Evolutionary conservation across 495 filamentous ascomycete species (phyloP).

Genomic region (Penicillium fimorum): DNA sequence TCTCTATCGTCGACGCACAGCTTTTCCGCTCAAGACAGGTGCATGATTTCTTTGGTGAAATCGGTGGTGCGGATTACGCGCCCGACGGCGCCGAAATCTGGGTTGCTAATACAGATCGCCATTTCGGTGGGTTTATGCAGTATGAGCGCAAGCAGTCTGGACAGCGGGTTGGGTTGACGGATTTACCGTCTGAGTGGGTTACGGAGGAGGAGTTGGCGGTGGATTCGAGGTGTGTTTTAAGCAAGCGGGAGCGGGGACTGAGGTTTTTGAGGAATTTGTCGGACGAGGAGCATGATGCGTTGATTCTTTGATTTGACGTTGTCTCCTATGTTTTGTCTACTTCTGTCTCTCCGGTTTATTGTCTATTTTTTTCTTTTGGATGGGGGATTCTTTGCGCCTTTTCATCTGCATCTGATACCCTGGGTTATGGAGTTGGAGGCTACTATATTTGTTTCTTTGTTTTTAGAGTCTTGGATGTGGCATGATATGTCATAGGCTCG

Average conservation of each 20-base stretch:
- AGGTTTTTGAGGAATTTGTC: constrained; percentile 35
- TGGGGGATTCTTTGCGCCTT: constrained; percentile 11
- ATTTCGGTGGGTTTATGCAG: constrained; percentile 77
- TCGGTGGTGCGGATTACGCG: constrained; percentile 72
- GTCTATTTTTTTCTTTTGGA: constrained; percentile 1
- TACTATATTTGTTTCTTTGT: not conserved
- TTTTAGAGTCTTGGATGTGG: constrained; percentile 1
- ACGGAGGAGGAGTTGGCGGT: constrained; percentile 34
- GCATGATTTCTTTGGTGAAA: constrained; percentile 82
- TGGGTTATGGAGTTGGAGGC: constrained; percentile 19
- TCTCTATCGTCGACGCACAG: constrained; percentile 74
- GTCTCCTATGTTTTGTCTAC: too few relatives aligned
- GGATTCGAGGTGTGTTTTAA: constrained; percentile 38
- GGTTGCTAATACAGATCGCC: constrained; percentile 71
- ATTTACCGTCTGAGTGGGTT: constrained; percentile 41
- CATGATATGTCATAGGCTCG: not conserved
- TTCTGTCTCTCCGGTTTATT: constrained; percentile 13
- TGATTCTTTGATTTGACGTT: constrained; percentile 26
- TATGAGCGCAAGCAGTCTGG: constrained; percentile 60
- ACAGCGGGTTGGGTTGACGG: constrained; percentile 28
- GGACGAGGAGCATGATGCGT: constrained; percentile 38
- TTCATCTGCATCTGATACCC: constrained; percentile 31
- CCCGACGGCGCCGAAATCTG: constrained; percentile 69
- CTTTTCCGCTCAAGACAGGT: constrained; percentile 67
- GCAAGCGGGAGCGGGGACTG: constrained; percentile 31